Conservation (phyloP, 768 basidiomycete species). For the Phlebiopsis flavidoalba region DNA sequence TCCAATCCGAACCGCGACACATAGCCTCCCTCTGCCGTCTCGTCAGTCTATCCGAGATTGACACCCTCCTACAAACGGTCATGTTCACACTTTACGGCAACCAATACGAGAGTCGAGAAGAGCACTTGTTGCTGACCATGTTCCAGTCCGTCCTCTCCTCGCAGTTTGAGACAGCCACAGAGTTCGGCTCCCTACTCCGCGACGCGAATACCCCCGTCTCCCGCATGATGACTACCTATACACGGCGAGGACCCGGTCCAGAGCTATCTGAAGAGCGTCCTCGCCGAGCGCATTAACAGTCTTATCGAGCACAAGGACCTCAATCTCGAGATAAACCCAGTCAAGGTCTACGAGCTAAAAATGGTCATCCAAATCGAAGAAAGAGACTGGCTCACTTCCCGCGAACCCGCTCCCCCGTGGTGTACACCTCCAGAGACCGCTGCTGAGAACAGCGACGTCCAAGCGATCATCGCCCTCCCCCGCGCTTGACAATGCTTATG, state of each 20-base stretch:
- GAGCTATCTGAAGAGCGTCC: slow-evolving; percentile 94
- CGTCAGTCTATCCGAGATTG: slow-evolving; percentile 94
- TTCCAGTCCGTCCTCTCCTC: slow-evolving; percentile 98
- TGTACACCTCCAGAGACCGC: slow-evolving; percentile 95
- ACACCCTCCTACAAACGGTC: slow-evolving; percentile 97
- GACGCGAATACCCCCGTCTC: slow-evolving; percentile 99
- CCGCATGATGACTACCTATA: slow-evolving; percentile 99
- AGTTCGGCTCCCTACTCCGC: slow-evolving; percentile 96
- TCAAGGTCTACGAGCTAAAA: slow-evolving; percentile 99
- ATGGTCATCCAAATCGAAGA: slow-evolving; percentile 99
- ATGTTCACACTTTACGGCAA: slow-evolving; percentile 99
- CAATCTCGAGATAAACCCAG: slow-evolving; percentile 97
- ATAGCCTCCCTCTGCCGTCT: slow-evolving; percentile 95
- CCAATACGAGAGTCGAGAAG: slow-evolving; percentile 87
- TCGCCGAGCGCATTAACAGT: slow-evolving; percentile 97
- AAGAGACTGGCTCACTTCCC: slow-evolving; percentile 69
- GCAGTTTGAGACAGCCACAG: slow-evolving; percentile 98
- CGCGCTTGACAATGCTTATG: slow-evolving; percentile 97
- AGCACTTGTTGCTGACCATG: slow-evolving; percentile 98
- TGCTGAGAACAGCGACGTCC: slow-evolving; percentile 90
- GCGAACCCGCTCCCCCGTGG: slow-evolving; percentile 87
- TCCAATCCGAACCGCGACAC: slow-evolving; percentile 96
- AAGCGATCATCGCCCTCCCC: slow-evolving; percentile 97
- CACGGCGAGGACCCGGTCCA: slow-evolving; percentile 97
- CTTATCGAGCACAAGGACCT: slow-evolving; percentile 99